Base-by-base conservation (phyloP, 345 rosid species). In the Eucalyptus paniculata region DNA sequence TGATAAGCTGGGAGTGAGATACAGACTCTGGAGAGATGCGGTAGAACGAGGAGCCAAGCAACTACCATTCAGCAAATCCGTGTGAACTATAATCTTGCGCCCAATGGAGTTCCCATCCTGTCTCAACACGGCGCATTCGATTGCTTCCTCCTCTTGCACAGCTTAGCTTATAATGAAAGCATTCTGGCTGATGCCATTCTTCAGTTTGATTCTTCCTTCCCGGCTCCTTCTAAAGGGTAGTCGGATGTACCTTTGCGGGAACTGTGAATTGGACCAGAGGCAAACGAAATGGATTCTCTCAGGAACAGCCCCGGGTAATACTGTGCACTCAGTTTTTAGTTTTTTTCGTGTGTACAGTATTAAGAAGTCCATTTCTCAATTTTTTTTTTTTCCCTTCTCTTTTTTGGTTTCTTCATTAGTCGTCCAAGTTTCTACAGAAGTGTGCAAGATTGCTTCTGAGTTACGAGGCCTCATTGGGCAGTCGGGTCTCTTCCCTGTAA, bases 1-100 rank as follows among this genome's bases (percentile, higher is more conserved):
- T n/a, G 99, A 98, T 86, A 98, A 98, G 92, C 94, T 98, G 14
- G 99, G 99, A 90, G 98, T 98, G 88, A 94, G 99, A 88, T 98
- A 98, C 91, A 95, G 99, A 92, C 80, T 93, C 60, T 97, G 99
- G 99, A 96, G 99, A 88, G 93, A 94, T 23, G 97, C 96, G 1
- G 93, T 96, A 86, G 97, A 97, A 42, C 89, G 90, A 67, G 99
- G 99, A 56, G 94, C 90, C 72, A 94, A 94, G 91, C 95, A 92
- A 88, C 90, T 94, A 89, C 98, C 99, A 13, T 97, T 94, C 93
- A 90, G 91, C 87, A 88, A 92, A 85, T 93, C 87, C 10, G 81
- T 49, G 62, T 87, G 51, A 90, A 34, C 82, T 72, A 72, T 40
- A 72, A 72, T 72, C 45, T 69, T 34, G 37, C 37, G 26, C 81